phyloP scores from a whole-genome alignment of 805 yeast species.

The Candida germanica region DNA sequence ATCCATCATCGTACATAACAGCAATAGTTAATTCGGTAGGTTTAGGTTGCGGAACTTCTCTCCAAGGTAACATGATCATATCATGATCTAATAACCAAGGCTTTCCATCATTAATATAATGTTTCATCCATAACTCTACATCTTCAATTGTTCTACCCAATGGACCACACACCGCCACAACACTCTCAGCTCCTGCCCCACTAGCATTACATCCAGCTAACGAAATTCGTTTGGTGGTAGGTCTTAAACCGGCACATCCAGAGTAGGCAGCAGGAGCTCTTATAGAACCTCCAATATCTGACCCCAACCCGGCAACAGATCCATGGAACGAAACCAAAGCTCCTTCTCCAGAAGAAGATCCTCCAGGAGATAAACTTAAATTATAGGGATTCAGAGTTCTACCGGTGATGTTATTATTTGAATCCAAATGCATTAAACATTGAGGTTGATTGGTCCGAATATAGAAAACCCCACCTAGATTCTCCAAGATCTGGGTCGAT shows the following conservation, averaged over 20 bases:
- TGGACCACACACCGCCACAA: slow-evolving; percentile 66
- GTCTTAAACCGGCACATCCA: slow-evolving; percentile 41
- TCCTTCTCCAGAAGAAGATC: slow-evolving; percentile 47
- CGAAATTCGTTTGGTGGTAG: slow-evolving; percentile 35
- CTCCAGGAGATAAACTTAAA: slow-evolving; percentile 38
- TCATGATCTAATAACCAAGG: slow-evolving; percentile 57
- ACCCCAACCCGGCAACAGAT: slow-evolving; percentile 37
- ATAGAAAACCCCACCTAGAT: slow-evolving; percentile 42
- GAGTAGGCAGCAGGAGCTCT: slow-evolving; percentile 43
- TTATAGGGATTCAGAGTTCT: slow-evolving; percentile 34
- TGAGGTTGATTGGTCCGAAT: slow-evolving; percentile 43
- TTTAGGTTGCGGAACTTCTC: slow-evolving; percentile 37
- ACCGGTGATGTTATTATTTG: slow-evolving; percentile 39
- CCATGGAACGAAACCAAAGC: slow-evolving; percentile 41
- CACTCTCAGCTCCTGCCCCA: slow-evolving; percentile 61
- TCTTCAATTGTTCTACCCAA: slow-evolving; percentile 63
- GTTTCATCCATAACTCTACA: slow-evolving; percentile 64
- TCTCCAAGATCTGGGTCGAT: slow-evolving; percentile 32
- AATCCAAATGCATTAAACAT: slow-evolving; percentile 42
- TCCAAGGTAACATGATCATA: slow-evolving; percentile 52
- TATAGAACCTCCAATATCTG: slow-evolving; percentile 44
- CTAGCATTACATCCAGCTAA: slow-evolving; percentile 46
- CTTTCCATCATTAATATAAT: slow-evolving; percentile 58
- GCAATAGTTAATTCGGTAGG: slow-evolving; percentile 55
- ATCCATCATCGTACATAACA: slow-evolving; percentile 59